phyloP scores from a whole-genome alignment of 805 yeast genomes.

The Myxozyma lipomycoides region DNA sequence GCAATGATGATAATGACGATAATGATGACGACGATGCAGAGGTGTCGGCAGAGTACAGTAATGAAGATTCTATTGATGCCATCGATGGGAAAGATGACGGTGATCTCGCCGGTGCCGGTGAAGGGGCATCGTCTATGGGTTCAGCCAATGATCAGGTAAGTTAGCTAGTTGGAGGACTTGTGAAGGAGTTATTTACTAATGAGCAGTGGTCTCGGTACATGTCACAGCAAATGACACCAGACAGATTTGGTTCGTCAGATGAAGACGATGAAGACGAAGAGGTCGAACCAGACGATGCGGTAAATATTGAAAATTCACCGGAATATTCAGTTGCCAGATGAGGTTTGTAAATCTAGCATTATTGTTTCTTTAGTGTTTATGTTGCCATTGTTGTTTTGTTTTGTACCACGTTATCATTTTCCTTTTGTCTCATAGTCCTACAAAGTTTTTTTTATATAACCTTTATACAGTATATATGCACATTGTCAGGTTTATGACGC shows the following conservation, averaged over 20 bases:
- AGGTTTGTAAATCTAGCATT: too few relatives aligned
- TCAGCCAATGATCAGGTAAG: slow-evolving; percentile 29
- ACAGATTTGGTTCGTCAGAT: slow-evolving; percentile 50
- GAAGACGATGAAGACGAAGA: slow-evolving; percentile 58
- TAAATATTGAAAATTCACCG: background rate
- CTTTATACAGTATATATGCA: background rate
- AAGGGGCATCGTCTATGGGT: slow-evolving; percentile 24
- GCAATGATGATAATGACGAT: slow-evolving; percentile 27
- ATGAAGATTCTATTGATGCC: slow-evolving; percentile 26
- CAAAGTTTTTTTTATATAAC: too few relatives aligned
- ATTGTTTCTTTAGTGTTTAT: background rate
- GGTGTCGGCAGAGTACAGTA: slow-evolving; percentile 29
- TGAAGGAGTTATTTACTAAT: background rate
- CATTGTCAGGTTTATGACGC: too few relatives aligned
- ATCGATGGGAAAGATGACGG: slow-evolving; percentile 33
- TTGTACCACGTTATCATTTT: too few relatives aligned
- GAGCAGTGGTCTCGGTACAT: slow-evolving; percentile 49
- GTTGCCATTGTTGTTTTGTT: background rate
- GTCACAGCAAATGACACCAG: slow-evolving; percentile 66
- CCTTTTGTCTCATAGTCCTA: too few relatives aligned
- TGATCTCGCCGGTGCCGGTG: slow-evolving; percentile 35
- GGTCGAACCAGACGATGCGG: slow-evolving; percentile 7
- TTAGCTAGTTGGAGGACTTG: background rate
- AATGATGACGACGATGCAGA: slow-evolving; percentile 17
- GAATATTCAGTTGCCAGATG: background rate